Conservation (phyloP, 1,284 basidiomycete genomes). For the Irpex sp. region DNA sequence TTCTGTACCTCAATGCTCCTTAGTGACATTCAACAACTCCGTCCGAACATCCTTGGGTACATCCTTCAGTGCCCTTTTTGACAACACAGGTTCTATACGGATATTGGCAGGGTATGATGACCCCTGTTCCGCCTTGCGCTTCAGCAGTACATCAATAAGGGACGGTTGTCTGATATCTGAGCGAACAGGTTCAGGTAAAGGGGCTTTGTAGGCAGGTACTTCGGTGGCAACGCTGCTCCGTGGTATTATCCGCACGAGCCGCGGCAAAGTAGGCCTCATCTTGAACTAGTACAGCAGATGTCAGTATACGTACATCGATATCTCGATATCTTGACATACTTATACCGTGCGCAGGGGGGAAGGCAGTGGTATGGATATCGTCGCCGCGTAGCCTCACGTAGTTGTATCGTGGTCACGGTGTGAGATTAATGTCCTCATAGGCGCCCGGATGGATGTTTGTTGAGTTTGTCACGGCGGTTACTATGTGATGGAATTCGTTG, state of each 20-base stretch:
- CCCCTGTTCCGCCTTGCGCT: constrained; percentile 33
- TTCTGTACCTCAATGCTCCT: constrained; percentile 27
- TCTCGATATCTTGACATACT: neutral
- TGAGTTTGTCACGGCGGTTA: too few relatives aligned
- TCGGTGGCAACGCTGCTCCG: constrained; percentile 25
- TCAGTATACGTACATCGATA: neutral
- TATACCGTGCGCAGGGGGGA: too few relatives aligned
- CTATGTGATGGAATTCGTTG: too few relatives aligned
- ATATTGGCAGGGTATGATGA: constrained; percentile 36
- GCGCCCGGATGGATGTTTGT: too few relatives aligned
- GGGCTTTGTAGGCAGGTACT: constrained; percentile 19
- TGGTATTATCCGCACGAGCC: constrained; percentile 38
- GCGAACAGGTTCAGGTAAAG: constrained; percentile 19
- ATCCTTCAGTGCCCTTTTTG: constrained; percentile 31
- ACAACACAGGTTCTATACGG: constrained; percentile 37
- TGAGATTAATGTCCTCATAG: too few relatives aligned
- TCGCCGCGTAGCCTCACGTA: too few relatives aligned
- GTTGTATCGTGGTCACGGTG: too few relatives aligned
- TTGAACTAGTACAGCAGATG: neutral
- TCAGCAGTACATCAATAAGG: constrained; percentile 35
- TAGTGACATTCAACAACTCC: constrained; percentile 33
- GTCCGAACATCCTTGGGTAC: constrained; percentile 29
- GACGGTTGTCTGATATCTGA: constrained; percentile 25
- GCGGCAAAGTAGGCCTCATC: constrained; percentile 30
- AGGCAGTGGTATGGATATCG: too few relatives aligned